These are phyloP conservation scores for Iodosphaeria phyllophila DNA, from an alignment of 2,329 filamentous ascomycete species.

Conservation along the genomic window DNA sequence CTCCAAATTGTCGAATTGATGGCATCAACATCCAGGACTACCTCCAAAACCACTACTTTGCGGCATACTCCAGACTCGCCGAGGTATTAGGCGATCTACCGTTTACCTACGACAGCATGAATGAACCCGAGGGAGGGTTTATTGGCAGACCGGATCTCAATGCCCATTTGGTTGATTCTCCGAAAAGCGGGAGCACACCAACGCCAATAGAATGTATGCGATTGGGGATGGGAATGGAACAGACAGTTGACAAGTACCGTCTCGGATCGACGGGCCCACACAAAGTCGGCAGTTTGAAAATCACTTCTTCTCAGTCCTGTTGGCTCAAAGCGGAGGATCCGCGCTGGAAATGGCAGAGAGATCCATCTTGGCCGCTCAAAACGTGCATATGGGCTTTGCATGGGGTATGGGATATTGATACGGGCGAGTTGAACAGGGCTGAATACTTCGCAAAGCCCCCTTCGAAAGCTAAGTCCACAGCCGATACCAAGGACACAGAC, in stretches of 20 bases:
- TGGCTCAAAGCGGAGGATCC: slow-evolving; percentile 7
- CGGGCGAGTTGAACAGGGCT: slow-evolving; percentile 5
- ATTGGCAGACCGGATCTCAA: slow-evolving; percentile 6
- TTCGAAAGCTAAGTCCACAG: not conserved
- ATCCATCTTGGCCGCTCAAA: slow-evolving; percentile 5
- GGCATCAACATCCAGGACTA: slow-evolving; percentile 10
- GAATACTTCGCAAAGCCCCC: slow-evolving; percentile 7
- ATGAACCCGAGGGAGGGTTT: slow-evolving; percentile 8
- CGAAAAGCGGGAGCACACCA: slow-evolving; percentile 8
- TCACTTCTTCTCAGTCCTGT: slow-evolving; percentile 5
- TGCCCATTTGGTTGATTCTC: slow-evolving; percentile 5
- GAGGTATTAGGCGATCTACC: slow-evolving; percentile 5
- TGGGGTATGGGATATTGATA: slow-evolving; percentile 6
- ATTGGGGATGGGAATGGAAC: slow-evolving; percentile 6
- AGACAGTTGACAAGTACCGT: slow-evolving; percentile 6
- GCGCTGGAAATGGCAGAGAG: slow-evolving; percentile 6
- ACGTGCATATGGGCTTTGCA: slow-evolving; percentile 10
- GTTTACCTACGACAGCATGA: slow-evolving; percentile 10
- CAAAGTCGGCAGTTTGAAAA: slow-evolving; percentile 5
- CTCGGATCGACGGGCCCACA: slow-evolving; percentile 8
- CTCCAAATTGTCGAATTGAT: slow-evolving; percentile 7
- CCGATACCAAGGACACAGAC: slow-evolving; percentile 4
- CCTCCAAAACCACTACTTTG: slow-evolving; percentile 8
- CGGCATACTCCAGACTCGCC: slow-evolving; percentile 6
- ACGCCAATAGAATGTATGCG: slow-evolving; percentile 7